phyloP scores from a whole-genome alignment of 2,329 filamentous ascomycete genomes.

The Colletotrichum tofieldiae region DNA sequence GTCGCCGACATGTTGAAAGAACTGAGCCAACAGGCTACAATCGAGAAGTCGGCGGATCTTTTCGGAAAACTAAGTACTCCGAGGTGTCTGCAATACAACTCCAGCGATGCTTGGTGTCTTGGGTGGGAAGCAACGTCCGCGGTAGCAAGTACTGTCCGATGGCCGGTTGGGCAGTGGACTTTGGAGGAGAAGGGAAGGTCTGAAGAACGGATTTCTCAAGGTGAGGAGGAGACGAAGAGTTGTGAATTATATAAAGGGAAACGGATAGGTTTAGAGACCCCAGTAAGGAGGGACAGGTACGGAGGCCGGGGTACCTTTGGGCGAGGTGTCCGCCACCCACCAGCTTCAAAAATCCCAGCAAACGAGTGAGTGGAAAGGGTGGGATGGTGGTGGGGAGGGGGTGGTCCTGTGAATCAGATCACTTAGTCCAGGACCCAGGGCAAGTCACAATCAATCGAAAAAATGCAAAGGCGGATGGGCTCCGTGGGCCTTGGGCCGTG shows the following conservation, averaged over 20 bases:
- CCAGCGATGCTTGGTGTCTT: slow-evolving; percentile 25
- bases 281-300: slow-evolving; percentile 39
- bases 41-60: slow-evolving; percentile 1
- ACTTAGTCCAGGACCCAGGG: slow-evolving; percentile 20
- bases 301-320: slow-evolving; percentile 42
- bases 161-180: slow-evolving; percentile 27
- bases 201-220: neutral
- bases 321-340: slow-evolving; percentile 42
- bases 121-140: slow-evolving; percentile 25
- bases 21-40: slow-evolving; percentile 17
- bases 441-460: slow-evolving; percentile 34
- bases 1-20: slow-evolving; percentile 39
- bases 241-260: slow-evolving; percentile 40
- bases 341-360: slow-evolving; percentile 42
- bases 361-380: slow-evolving; percentile 42
- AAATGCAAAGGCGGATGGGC: slow-evolving; percentile 29
- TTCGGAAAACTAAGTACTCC: slow-evolving; percentile 19
- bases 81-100: slow-evolving; percentile 24
- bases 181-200: slow-evolving; percentile 21
- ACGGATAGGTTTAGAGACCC: slow-evolving; percentile 28
- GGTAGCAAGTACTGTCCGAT: neutral
- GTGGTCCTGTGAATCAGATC: slow-evolving; percentile 38
- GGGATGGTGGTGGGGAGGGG: slow-evolving; percentile 39
- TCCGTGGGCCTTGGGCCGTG: slow-evolving; percentile 31
- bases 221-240: slow-evolving; percentile 8